Base-by-base conservation (phyloP, 371 early-diverging fungal species). In the Actinomortierella wolfii region DNA sequence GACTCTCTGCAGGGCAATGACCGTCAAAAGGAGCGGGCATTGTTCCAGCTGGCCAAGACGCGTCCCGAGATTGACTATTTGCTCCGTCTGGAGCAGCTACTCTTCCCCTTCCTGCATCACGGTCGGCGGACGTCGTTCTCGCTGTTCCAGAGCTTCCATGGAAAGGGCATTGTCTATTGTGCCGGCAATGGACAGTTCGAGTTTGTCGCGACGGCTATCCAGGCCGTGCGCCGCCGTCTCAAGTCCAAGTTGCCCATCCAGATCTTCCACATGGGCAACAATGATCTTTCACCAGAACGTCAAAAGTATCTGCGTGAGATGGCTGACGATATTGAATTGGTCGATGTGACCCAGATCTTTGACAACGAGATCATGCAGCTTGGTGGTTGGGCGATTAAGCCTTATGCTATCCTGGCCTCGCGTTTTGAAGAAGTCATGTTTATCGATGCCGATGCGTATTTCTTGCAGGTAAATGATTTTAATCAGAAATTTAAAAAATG, bases 381-480 rank as follows among this genome's bases (percentile, higher is more conserved):
- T 40, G 80, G 80, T 21, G 86, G 84, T 1, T 87, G 89, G 89
- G 75, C 82, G 15, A 63, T 88, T 44, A 89, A 89, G 43, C 85
- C 90, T 1, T 89, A 79, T 66, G 79, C 86, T 0, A 83, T 90
- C 24, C 67, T 91, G 54, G 87, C 86, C 4, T 88, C 89, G 11
- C 74, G 76, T 8, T 92, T 92, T 61, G 51, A 59, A 13, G 83
- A 89, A 41, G 82, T 84, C 24, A 84, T 91, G 46, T 73, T 92
- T 56, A 78, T 91, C 74, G 92, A 93, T 74, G 89, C 92, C 1
- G 93, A 93, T 56, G 87, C 79, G 5, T 80, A 87, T 40, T 87
- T 89, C 68, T 76, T 91, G 59, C 78, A 86, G 56, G 70, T 63
- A 62, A 40, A 41, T 17, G 21, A 40, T 6, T 34, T 11, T 6